These are phyloP conservation scores for Picea sitchensis DNA, from an alignment of 75 land plant species.

Conservation along the genomic window DNA sequence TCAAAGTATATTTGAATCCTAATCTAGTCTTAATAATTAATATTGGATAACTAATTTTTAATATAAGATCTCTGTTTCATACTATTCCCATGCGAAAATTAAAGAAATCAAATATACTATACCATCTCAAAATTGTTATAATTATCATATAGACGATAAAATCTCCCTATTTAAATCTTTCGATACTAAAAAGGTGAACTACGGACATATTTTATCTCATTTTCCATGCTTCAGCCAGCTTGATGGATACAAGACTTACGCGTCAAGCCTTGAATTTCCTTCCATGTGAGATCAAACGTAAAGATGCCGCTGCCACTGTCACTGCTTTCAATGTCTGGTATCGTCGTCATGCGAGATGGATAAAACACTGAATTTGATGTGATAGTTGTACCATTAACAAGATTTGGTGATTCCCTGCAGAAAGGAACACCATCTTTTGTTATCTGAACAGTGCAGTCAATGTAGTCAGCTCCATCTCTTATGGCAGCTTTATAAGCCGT, in stretches of 20 bases:
- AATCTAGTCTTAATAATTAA: too few species aligned
- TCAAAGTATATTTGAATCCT: too few species aligned
- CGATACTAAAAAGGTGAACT: not conserved
- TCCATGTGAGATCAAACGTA: conserved; percentile 83
- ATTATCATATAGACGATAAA: too few species aligned
- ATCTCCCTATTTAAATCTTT: too few species aligned
- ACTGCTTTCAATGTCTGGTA: conserved; percentile 43
- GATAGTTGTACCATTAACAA: conserved; percentile 40
- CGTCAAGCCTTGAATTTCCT: conserved; percentile 65
- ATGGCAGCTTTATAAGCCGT: conserved; percentile 69
- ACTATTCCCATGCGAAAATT: too few species aligned
- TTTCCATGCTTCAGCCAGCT: not conserved
- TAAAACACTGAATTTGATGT: conserved; percentile 17
- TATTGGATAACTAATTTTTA: too few species aligned
- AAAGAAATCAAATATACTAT: too few species aligned
- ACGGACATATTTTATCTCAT: not conserved
- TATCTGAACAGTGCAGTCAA: conserved; percentile 92
- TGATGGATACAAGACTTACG: conserved; percentile 41
- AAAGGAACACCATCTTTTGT: conserved; percentile 80
- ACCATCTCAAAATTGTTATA: too few species aligned
- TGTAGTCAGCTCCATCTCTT: conserved; percentile 72
- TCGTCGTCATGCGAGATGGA: conserved; percentile 13
- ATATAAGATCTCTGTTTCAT: too few species aligned
- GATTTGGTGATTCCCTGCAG: conserved; percentile 57
- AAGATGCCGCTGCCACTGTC: conserved; percentile 39